phyloP scores from a whole-genome alignment of 176 grass and related monocot species.

The Pharus latifolius region DNA sequence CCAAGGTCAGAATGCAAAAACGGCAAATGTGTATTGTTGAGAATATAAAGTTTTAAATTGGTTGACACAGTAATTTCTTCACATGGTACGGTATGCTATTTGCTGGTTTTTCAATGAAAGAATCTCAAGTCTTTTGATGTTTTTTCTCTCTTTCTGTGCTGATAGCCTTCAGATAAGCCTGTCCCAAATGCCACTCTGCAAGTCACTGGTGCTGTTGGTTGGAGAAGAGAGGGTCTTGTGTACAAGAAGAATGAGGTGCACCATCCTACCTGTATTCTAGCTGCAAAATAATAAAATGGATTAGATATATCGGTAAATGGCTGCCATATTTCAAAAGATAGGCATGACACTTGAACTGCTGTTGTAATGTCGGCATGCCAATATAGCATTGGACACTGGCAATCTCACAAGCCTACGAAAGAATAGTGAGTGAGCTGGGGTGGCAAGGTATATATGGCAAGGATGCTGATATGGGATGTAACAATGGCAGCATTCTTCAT shows the following conservation, averaged over 20 bases:
- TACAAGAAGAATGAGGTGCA: conserved; percentile 99
- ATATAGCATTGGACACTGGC: not conserved
- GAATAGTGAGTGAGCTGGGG: too few species aligned
- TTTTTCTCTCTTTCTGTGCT: conserved; percentile 22
- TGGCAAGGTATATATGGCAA: too few species aligned
- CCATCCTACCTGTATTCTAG: not conserved
- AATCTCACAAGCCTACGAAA: too few species aligned
- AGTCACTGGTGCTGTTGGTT: conserved; percentile 98
- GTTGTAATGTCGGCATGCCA: not conserved
- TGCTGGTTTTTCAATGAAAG: conserved; percentile 1
- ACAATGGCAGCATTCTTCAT: not conserved
- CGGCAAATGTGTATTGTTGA: not conserved
- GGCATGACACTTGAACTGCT: not conserved
- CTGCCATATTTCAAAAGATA: not conserved
- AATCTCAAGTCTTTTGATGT: not conserved
- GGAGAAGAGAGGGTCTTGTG: conserved; percentile 95
- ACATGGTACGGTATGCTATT: not conserved
- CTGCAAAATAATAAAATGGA: too few species aligned
- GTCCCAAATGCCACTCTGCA: conserved; percentile 95
- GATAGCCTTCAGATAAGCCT: conserved; percentile 78
- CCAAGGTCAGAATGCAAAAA: conserved; percentile 55
- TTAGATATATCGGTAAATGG: not conserved
- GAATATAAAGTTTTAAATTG: conserved; percentile 1
- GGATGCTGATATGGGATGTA: too few species aligned
- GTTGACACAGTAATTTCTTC: not conserved